phyloP scores from a whole-genome alignment of 179 eudicot species.

The Sideroxylon spinosum region DNA sequence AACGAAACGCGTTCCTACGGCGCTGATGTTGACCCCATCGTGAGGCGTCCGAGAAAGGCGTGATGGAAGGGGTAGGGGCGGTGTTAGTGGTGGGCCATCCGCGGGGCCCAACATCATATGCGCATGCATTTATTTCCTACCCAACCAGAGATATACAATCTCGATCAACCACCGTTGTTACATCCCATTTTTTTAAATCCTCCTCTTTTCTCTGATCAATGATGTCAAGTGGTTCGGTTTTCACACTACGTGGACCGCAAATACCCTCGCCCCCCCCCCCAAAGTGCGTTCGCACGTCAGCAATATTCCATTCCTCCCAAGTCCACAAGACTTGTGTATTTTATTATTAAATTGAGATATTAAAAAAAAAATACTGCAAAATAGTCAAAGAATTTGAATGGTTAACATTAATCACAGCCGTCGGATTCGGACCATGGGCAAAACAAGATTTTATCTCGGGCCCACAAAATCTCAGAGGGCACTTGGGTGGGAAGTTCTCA shows the following conservation, averaged over 20 bases:
- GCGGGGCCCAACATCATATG: background rate
- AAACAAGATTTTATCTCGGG: background rate
- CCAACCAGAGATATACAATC: too few relatives aligned
- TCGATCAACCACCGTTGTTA: slow-evolving; percentile 14
- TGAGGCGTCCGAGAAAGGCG: slow-evolving; percentile 12
- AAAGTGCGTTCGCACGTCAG: slow-evolving; percentile 6
- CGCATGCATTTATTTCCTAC: background rate
- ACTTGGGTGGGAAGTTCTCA: background rate
- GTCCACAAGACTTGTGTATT: background rate
- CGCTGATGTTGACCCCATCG: background rate
- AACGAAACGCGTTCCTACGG: background rate
- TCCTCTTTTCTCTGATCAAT: background rate
- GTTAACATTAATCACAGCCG: background rate
- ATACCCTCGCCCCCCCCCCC: background rate
- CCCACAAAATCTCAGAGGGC: slow-evolving; percentile 11
- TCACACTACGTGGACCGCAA: slow-evolving; percentile 7
- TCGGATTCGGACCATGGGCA: background rate
- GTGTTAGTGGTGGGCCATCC: slow-evolving; percentile 1
- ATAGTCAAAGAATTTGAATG: background rate
- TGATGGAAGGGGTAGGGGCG: background rate
- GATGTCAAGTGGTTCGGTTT: background rate
- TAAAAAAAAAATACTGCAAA: background rate
- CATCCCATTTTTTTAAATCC: background rate
- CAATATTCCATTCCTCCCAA: background rate
- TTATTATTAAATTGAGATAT: too few relatives aligned